Evolutionary conservation across 257 asterid genomes (phyloP).

Genomic region (Nicotiana noctiflora): DNA sequence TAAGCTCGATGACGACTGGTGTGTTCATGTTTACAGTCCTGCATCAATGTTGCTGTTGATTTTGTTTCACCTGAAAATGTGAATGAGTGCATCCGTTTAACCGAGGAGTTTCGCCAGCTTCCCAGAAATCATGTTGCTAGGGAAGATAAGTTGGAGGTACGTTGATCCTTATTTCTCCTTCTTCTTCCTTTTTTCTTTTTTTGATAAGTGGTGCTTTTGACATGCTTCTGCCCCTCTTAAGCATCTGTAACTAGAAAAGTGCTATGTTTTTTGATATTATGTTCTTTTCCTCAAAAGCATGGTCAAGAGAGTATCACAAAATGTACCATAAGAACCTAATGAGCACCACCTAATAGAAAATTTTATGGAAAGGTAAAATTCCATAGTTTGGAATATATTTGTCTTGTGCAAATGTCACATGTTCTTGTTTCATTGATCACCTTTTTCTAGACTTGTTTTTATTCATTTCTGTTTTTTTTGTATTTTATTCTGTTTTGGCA

Average conservation of each 20-base stretch:
- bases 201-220: background rate
- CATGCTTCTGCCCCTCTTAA: background rate
- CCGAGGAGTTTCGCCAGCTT: conserved; percentile 33
- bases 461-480: too few species aligned
- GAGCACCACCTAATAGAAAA: background rate
- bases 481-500: background rate
- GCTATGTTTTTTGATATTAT: background rate
- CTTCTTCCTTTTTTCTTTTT: background rate
- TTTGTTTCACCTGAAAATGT: conserved; percentile 46
- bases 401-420: background rate
- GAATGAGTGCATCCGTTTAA: conserved; percentile 23
- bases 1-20: background rate
- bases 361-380: background rate
- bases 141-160: conserved; percentile 41
- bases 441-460: background rate
- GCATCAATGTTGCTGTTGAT: conserved; percentile 40
- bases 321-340: background rate
- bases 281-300: background rate
- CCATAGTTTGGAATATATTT: background rate
- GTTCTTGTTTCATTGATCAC: background rate
- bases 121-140: conserved; percentile 34
- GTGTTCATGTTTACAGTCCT: conserved; percentile 25
- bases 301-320: background rate
- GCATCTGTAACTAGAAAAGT: background rate
- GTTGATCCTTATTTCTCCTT: background rate